phyloP scores from a whole-genome alignment of 768 basidiomycete genomes.

The Ramaria sp. region DNA sequence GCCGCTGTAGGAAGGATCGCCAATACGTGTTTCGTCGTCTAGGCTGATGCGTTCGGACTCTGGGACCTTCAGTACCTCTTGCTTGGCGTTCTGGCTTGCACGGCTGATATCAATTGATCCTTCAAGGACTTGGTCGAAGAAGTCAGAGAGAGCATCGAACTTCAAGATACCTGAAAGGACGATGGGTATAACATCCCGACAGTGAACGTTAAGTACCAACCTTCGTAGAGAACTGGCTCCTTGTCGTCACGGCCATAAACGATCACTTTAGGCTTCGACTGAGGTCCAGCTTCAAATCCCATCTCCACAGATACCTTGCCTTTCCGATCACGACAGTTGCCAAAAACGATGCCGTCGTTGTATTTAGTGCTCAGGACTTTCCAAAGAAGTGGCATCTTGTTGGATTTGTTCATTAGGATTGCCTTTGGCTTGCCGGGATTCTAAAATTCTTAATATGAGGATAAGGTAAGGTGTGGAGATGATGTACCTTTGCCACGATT shows the following conservation, averaged over 20 bases:
- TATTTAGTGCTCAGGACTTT: constrained; percentile 69
- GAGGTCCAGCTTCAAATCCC: constrained; percentile 44
- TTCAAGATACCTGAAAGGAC: constrained; percentile 49
- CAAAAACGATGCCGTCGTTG: constrained; percentile 49
- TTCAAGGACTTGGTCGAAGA: constrained; percentile 60
- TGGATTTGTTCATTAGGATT: constrained; percentile 64
- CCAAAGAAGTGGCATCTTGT: constrained; percentile 71
- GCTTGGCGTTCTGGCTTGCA: constrained; percentile 26
- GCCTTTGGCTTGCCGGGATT: constrained; percentile 38
- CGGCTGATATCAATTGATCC: constrained; percentile 49
- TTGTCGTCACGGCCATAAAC: constrained; percentile 54
- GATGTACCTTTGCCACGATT: constrained; percentile 57
- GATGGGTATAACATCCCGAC: not conserved
- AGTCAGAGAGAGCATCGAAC: constrained; percentile 61
- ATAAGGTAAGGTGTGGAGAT: not conserved
- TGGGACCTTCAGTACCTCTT: not conserved
- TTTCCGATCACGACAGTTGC: constrained; percentile 52
- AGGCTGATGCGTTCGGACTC: not conserved
- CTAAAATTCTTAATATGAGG: constrained; percentile 16
- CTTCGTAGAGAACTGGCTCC: constrained; percentile 53
- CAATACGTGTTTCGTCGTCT: constrained; percentile 6
- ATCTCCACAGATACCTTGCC: constrained; percentile 46
- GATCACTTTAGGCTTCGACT: constrained; percentile 52
- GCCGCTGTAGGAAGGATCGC: constrained; percentile 1
- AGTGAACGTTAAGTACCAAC: constrained; percentile 24